A percentile compares a stretch with the other conserved stretches of the same genome.
Conservation (phyloP, 2,329 filamentous ascomycete species). For the Trichoderma sp. region DNA sequence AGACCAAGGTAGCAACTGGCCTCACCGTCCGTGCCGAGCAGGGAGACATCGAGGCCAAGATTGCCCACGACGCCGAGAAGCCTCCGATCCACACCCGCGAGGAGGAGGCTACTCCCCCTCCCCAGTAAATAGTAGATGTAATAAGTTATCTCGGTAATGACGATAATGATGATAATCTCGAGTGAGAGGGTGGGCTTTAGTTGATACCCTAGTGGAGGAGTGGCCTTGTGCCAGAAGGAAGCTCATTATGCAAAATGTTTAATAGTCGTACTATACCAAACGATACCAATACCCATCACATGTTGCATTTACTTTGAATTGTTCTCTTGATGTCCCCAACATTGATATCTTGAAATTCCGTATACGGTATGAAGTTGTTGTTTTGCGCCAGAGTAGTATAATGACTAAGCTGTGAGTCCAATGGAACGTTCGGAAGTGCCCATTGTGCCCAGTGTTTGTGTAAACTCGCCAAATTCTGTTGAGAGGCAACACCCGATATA, state of each 20-base stretch:
- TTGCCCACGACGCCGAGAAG: constrained; percentile 24
- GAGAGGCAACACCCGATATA: too few relatives aligned
- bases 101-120: constrained; percentile 15
- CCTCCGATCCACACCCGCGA: constrained; percentile 21
- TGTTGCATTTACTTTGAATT: background rate
- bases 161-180: background rate
- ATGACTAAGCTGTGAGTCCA: too few relatives aligned
- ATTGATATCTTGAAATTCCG: too few relatives aligned
- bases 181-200: background rate
- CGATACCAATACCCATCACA: background rate
- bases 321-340: background rate
- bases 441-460: too few relatives aligned
- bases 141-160: background rate
- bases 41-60: constrained; percentile 29
- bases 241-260: constrained; percentile 11
- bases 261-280: constrained; percentile 18
- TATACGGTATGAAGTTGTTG: too few relatives aligned
- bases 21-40: constrained; percentile 25
- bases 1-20: constrained; percentile 28
- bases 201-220: constrained; percentile 13
- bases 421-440: too few relatives aligned
- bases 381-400: too few relatives aligned
- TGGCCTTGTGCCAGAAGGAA: background rate
- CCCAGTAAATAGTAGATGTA: background rate
- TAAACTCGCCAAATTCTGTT: too few relatives aligned